Evolutionary conservation across 768 basidiomycete genomes (phyloP).

Genomic region (Tremella yokohamensis): DNA sequence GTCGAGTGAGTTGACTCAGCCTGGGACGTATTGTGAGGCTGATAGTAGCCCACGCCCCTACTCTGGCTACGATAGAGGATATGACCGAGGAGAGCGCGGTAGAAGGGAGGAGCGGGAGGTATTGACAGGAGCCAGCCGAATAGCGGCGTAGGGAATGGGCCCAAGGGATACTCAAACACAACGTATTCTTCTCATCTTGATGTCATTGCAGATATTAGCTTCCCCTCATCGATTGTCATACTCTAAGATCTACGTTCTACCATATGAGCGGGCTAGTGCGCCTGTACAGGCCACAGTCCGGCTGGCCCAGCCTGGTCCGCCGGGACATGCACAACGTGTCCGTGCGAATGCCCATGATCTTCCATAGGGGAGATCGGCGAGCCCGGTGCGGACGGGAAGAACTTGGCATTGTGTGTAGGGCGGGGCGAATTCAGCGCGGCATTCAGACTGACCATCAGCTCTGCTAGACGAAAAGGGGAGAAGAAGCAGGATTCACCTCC

Average conservation of each 20-base stretch:
- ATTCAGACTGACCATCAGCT: not conserved
- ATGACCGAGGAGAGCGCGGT: conserved; percentile 36
- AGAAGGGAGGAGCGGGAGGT: not conserved
- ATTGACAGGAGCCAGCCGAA: too few species aligned
- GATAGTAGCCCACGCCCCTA: conserved; percentile 34
- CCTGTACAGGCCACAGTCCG: too few species aligned
- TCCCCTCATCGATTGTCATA: too few species aligned
- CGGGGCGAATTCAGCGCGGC: not conserved
- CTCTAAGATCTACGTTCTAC: too few species aligned
- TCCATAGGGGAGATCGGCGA: not conserved
- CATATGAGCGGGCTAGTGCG: too few species aligned
- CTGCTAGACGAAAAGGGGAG: not conserved
- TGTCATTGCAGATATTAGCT: too few species aligned
- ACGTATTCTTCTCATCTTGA: too few species aligned
- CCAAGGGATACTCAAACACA: too few species aligned
- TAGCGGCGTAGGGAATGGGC: too few species aligned
- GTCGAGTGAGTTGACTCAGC: conserved; percentile 13
- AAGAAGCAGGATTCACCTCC: conserved; percentile 56
- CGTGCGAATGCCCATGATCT: not conserved
- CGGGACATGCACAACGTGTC: not conserved
- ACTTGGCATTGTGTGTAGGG: conserved; percentile 1
- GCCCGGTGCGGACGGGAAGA: not conserved
- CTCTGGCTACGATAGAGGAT: conserved; percentile 42
- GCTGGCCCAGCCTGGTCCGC: not conserved
- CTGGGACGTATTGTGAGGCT: not conserved